These are phyloP conservation scores for Cladosporium sphaerospermum DNA, from an alignment of 2,329 filamentous ascomycete genomes.

Conservation along the genomic window DNA sequence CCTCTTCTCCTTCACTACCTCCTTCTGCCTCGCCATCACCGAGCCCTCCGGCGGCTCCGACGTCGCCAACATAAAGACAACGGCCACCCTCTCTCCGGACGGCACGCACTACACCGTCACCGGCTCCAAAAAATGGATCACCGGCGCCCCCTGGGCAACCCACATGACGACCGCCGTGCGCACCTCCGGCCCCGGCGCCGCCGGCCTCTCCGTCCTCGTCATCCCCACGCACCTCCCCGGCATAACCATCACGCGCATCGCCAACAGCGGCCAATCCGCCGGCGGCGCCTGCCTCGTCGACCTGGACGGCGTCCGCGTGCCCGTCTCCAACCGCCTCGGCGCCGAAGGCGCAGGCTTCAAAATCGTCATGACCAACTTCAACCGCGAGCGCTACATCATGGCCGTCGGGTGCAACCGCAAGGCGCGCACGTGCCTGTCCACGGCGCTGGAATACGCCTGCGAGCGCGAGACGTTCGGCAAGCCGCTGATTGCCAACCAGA, in stretches of 20 bases:
- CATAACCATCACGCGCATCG: slow-evolving; percentile 49
- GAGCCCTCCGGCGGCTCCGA: slow-evolving; percentile 58
- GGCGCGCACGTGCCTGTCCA: slow-evolving; percentile 34
- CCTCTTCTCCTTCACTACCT: slow-evolving; percentile 52
- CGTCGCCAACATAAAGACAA: slow-evolving; percentile 58
- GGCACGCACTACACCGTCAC: slow-evolving; percentile 56
- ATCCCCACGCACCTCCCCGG: slow-evolving; percentile 48
- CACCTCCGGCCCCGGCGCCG: slow-evolving; percentile 49
- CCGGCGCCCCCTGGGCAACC: slow-evolving; percentile 41
- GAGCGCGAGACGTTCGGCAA: slow-evolving; percentile 31
- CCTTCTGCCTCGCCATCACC: slow-evolving; percentile 60
- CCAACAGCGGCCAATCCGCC: slow-evolving; percentile 61
- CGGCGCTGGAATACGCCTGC: slow-evolving; percentile 28
- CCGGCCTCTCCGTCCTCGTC: slow-evolving; percentile 53
- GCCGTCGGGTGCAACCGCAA: slow-evolving; percentile 52
- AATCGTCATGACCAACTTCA: slow-evolving; percentile 55
- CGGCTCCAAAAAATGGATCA: slow-evolving; percentile 56
- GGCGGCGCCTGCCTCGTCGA: slow-evolving; percentile 48
- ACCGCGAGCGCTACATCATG: slow-evolving; percentile 54
- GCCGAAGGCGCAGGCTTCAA: slow-evolving; percentile 51
- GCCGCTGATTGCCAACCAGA: slow-evolving; percentile 29
- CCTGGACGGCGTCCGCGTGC: slow-evolving; percentile 51
- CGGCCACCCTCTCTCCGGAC: slow-evolving; percentile 40
- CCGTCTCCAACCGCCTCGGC: slow-evolving; percentile 48
- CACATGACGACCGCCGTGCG: slow-evolving; percentile 51